Base-by-base conservation (phyloP, 768 basidiomycete genomes). In the Tylopilus sp. region DNA sequence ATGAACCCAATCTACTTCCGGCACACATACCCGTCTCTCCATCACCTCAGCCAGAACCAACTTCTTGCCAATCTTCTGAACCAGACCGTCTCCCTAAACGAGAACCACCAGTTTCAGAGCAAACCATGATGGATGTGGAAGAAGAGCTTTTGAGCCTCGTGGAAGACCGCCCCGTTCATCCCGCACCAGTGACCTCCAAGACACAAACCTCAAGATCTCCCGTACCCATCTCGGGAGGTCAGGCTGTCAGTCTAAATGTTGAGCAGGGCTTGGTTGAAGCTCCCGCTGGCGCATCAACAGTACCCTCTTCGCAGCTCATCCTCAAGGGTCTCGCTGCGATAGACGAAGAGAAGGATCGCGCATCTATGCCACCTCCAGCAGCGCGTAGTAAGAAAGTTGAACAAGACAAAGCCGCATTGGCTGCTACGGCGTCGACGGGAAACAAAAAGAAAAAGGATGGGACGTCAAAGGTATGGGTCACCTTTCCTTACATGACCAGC, bases 61-160 rank as follows among this genome's bases (percentile, higher is more conserved):
- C 36, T 40, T 49, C 40, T 39, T 40, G 41, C 38, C 51, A 45
- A 47, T 54, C 58, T 28, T 48, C 47, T 33, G 52, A 58, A 36
- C 39, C 52, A 28, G 39, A 51, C 13, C 18, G 38, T 22, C 36
- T 15, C 12, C 18, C 46, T 13, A 44, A 57, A 22, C 54, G 33
- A 12, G 56, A 49, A 28, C 52, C 31, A 15, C 25, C 35, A 3
- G 36, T 47, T 22, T 31, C 46, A 18, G 57, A 61, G 26, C 56
- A 42, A 69, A 71, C 53, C 61, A 73, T 51, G 71, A 71, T 68
- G 63, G 71, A 83, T 48, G 79, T 78, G 12, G 77, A 78, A 11
- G 73, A 85, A 56, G 87, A 88, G 67, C 67, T 88, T 44, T 73
- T 88, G 51, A 85, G 85, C 58, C 71, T 89, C 22, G 71, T 89